These are phyloP conservation scores for Phlebiopsis flavidoalba DNA, from an alignment of 768 basidiomycete genomes.

Conservation along the genomic window DNA sequence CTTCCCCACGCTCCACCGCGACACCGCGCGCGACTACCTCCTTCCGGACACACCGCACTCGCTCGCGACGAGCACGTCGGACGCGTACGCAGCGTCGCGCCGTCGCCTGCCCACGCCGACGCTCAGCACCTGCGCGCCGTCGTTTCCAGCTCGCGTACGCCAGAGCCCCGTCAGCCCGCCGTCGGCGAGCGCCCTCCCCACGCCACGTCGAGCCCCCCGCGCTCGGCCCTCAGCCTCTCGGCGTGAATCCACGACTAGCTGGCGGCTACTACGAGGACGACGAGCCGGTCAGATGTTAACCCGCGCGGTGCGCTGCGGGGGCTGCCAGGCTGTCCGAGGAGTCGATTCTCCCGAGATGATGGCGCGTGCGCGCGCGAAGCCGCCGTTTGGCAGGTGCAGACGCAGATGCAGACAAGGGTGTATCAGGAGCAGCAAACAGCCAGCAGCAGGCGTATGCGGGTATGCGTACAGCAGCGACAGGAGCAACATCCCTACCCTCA, in stretches of 20 bases:
- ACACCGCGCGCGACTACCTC: conserved; percentile 29
- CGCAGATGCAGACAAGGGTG: no score
- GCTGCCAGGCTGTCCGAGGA: conserved; percentile 6
- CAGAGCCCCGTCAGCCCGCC: conserved; percentile 22
- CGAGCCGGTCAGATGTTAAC: neutral
- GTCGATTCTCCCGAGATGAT: neutral
- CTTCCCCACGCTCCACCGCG: conserved; percentile 30
- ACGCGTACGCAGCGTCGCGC: conserved; percentile 18
- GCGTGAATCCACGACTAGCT: conserved; percentile 39
- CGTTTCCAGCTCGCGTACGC: conserved; percentile 26
- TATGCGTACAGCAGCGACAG: neutral
- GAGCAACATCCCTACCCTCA: neutral
- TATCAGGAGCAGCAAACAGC: no score
- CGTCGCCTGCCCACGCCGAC: conserved; percentile 22
- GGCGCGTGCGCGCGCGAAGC: neutral
- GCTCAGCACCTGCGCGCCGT: conserved; percentile 21
- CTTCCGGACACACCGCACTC: conserved; percentile 49
- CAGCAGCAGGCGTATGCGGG: neutral
- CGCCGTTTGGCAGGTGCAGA: neutral
- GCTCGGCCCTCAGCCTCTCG: conserved; percentile 19
- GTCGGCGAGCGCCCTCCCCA: conserved; percentile 21
- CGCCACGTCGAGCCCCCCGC: conserved; percentile 25
- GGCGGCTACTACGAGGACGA: conserved; percentile 17
- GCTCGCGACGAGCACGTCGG: conserved; percentile 28
- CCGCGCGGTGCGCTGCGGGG: neutral